These are phyloP conservation scores for Candida insectalens DNA, from an alignment of 805 yeast species.

Conservation along the genomic window DNA sequence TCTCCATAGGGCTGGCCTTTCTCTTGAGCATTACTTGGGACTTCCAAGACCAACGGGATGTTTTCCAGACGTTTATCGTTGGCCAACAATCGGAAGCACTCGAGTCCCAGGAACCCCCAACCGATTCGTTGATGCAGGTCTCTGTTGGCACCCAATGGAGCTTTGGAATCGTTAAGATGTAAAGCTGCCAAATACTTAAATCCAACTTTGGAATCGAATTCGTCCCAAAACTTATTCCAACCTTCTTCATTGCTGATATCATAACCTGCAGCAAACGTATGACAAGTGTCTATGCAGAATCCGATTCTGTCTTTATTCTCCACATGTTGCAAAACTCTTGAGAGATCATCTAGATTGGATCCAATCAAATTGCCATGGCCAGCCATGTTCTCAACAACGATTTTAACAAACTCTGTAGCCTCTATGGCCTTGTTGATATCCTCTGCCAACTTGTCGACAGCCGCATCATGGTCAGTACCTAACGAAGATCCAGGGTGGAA, in stretches of 20 bases:
- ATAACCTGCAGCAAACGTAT: constrained; percentile 93
- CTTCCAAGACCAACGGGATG: constrained; percentile 80
- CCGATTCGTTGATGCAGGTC: constrained; percentile 91
- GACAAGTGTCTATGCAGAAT: constrained; percentile 94
- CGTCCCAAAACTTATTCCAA: constrained; percentile 61
- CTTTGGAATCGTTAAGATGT: constrained; percentile 92
- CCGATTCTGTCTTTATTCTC: constrained; percentile 83
- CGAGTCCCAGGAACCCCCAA: constrained; percentile 80
- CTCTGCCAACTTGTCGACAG: constrained; percentile 54
- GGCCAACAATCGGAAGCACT: constrained; percentile 70
- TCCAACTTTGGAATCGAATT: constrained; percentile 71
- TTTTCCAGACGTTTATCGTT: constrained; percentile 51
- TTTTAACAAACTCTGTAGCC: constrained; percentile 69
- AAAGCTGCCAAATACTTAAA: constrained; percentile 65
- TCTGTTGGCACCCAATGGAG: constrained; percentile 81
- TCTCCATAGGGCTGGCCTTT: constrained; percentile 56
- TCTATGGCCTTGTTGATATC: constrained; percentile 71
- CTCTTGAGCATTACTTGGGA: constrained; percentile 59
- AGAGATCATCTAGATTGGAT: constrained; percentile 64
- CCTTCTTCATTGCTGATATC: constrained; percentile 57
- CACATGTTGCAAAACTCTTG: constrained; percentile 65
- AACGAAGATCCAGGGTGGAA: constrained; percentile 90
- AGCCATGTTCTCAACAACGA: constrained; percentile 95
- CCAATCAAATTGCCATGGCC: constrained; percentile 93
- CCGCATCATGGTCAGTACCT: constrained; percentile 53